A percentile compares a stretch with the other conserved stretches of the same genome.
These are phyloP conservation scores for Apiotrichum siamense DNA, from an alignment of 1,284 basidiomycete species.

Conservation along the genomic window DNA sequence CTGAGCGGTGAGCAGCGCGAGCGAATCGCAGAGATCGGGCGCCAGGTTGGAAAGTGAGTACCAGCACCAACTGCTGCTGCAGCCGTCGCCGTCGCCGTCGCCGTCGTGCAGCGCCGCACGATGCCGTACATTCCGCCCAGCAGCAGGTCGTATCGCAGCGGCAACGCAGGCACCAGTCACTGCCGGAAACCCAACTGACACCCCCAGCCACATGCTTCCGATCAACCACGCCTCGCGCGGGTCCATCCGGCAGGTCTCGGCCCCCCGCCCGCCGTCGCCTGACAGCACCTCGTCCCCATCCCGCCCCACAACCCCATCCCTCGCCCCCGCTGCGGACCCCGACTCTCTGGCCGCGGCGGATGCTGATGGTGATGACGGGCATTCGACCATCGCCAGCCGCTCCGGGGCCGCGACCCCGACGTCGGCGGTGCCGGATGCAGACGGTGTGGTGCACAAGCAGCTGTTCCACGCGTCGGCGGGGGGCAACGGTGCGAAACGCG, in stretches of 20 bases:
- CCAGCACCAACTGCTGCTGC: no score
- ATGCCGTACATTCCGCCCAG: not conserved
- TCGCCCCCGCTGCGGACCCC: not conserved
- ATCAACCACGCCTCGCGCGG: conserved; percentile 14
- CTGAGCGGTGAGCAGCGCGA: conserved; percentile 10
- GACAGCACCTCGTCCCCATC: conserved; percentile 4
- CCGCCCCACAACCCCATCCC: conserved; percentile 9
- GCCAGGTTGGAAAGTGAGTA: conserved; percentile 18
- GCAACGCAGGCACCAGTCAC: not conserved
- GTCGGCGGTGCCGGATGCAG: not conserved
- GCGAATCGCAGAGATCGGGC: conserved; percentile 16
- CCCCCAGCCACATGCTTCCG: conserved; percentile 17
- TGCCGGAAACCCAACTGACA: not conserved
- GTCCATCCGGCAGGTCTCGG: not conserved
- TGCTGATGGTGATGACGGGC: not conserved
- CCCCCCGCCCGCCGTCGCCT: conserved; percentile 5
- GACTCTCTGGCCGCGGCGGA: not conserved
- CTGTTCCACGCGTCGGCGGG: conserved; percentile 8
- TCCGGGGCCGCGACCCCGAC: conserved; percentile 1
- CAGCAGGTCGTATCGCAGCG: no score
- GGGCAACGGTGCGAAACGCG: not conserved
- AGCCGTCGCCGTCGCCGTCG: no score
- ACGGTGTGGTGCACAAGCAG: conserved; percentile 16
- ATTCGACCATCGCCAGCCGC: not conserved
- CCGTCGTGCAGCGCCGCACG: no score